Base-by-base conservation (phyloP, 2,329 filamentous ascomycete species). In the Ophiocordyceps camponoti-rufipedis region DNA sequence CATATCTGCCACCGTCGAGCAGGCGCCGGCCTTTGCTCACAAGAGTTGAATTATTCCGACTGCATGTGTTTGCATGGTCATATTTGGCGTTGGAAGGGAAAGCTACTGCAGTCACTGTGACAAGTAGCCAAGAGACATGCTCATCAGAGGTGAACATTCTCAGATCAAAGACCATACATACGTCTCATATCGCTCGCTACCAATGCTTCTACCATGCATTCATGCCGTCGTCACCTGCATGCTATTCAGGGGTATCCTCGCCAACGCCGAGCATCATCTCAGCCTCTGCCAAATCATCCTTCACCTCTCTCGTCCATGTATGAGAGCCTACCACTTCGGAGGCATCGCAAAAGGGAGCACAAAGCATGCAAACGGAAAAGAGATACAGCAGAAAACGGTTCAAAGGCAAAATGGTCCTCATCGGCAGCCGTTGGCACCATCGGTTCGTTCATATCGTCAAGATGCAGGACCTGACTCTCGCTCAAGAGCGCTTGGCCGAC, bases 1-100 rank as follows among this genome's bases (percentile, higher is more conserved):
- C 57, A 93, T 95, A 44, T 81, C 84, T 2, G 73, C 80, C 40
- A 95, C 85, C 1, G 85, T 94, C 79, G 85, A 94, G 64, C 82
- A 85, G 62, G 89, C 89, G 54, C 77, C 82, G 13, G 84, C 82
- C 3, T 94, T 94, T 53, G 47, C 49, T 18, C 52, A 47, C 18
- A 57, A 60, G 46, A 50, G 48, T 7, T 61, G 38, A 50, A 14
- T 23, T 5, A 23, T 23, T 5, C 23, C 23, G 23, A 11, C 11
- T 3, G 23, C 23, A 11, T 3, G 41, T 16, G 3, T 42, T n/a
- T 11, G 9, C 23, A 16, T n/a, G 14, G 23, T 23, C 23, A 23
- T 5, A 5, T 23, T 23, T 23, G 23, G 23, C 23, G 23, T 23
- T 23, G 23, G 3, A 23, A 23, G 3, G 23, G 23, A 23, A 23